Base-by-base conservation (phyloP, 2,329 filamentous ascomycete genomes). In the Diaporthe batatas region DNA sequence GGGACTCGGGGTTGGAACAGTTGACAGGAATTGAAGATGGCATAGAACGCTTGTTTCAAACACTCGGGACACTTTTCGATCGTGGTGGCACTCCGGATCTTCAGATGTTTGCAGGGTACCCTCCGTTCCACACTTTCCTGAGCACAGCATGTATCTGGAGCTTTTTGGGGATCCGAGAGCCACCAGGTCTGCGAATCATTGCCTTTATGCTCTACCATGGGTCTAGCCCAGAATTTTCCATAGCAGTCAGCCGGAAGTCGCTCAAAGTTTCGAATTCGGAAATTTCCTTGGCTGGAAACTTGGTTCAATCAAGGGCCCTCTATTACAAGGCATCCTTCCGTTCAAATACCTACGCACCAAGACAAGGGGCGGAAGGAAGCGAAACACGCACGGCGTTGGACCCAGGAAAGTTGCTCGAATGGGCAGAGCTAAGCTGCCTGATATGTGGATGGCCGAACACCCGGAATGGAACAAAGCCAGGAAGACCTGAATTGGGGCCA, bases 121-220 rank as follows among this genome's bases (percentile, higher is more conserved):
- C 54, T 23, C 10, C 14, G n/a, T 58, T 58, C 54, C 54, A 58
- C 54, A 7, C 54, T n/a, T 36, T 57, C 21, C 54, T 57, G 8
- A 3, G 1, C 10, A 57, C 3, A 57, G 23, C 12, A 3, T 57
- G 54, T 57, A 18, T 36, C 1, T 18, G 36, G 32, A 36, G 21
- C 4, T 39, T 58, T 58, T 21, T 10, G 18, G 32, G 36, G 21
- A 1, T 7, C 32, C 8, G 21, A 18, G 7, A 16, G 21, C 32
- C 32, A 58, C 54, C 54, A 23, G 36, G 0, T 32, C 10, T 58
- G 54, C 32, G 32, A 58, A 58, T 23, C n/a, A 58, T 58, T 21
- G 54, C 54, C 23, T 58, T 58, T 23, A 58, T 58, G 54, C 54
- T 58, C 32, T 39, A 58, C 21, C 54, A 58, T 58, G 54, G 54